Conservation (phyloP, 2,329 filamentous ascomycete genomes). For the Paradendryphiella salina region DNA sequence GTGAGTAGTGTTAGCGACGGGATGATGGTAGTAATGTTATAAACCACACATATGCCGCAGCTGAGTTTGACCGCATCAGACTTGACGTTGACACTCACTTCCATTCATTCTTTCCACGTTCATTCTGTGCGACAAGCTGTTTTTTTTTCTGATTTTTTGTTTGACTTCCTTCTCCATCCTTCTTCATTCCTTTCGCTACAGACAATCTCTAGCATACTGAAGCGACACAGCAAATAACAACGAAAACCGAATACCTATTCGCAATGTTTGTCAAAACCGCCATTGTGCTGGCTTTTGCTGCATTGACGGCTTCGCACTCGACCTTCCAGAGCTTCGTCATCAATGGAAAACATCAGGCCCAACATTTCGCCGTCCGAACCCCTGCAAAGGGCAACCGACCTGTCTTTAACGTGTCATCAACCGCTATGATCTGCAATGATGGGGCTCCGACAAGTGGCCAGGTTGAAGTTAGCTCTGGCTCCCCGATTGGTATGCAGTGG, state of each 20-base stretch:
- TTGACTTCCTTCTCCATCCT: too few species aligned
- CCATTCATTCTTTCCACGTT: slow-evolving; percentile 39
- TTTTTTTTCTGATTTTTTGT: slow-evolving; percentile 25
- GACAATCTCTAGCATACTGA: slow-evolving; percentile 18
- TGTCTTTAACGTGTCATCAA: slow-evolving; percentile 43
- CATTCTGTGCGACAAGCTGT: slow-evolving; percentile 33
- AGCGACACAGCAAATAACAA: slow-evolving; percentile 16
- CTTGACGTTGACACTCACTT: slow-evolving; percentile 42
- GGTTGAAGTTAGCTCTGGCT: slow-evolving; percentile 53
- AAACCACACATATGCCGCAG: too few species aligned
- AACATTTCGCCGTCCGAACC: slow-evolving; percentile 51
- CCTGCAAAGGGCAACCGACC: slow-evolving; percentile 46
- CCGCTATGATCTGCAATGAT: slow-evolving; percentile 45
- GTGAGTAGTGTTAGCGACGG: too few species aligned
- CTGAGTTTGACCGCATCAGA: slow-evolving; percentile 26
- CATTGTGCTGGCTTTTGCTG: slow-evolving; percentile 39
- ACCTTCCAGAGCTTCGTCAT: slow-evolving; percentile 51
- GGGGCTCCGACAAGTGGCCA: slow-evolving; percentile 43
- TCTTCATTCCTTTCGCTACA: too few species aligned
- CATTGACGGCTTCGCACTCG: slow-evolving; percentile 42
- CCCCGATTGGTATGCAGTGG: slow-evolving; percentile 53
- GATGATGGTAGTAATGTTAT: too few species aligned
- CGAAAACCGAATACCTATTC: slow-evolving; percentile 24
- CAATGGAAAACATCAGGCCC: slow-evolving; percentile 38
- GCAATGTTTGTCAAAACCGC: slow-evolving; percentile 41